Evolutionary conservation across 805 yeast species (phyloP).

Genomic region (Spathaspora boniae): DNA sequence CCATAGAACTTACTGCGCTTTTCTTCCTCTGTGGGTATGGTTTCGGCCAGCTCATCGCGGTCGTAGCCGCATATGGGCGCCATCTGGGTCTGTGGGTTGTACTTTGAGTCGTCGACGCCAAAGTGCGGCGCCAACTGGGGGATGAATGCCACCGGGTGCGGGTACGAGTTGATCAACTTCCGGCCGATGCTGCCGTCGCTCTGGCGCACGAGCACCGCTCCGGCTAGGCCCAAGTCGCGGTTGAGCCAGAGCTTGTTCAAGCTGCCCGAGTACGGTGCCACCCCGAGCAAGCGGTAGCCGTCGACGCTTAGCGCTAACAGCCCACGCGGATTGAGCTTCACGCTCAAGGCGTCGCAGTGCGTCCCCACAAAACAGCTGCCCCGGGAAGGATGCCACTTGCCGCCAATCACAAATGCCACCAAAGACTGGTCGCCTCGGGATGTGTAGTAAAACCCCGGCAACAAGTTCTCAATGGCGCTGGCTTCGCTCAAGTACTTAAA

Average conservation of each 20-base stretch:
- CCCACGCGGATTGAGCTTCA: constrained; percentile 28
- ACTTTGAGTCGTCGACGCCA: constrained; percentile 23
- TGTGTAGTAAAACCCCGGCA: constrained; percentile 25
- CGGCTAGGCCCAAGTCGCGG: constrained; percentile 43
- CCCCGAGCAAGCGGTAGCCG: constrained; percentile 37
- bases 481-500: constrained; percentile 26
- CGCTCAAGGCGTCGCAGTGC: constrained; percentile 39
- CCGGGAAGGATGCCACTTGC: constrained; percentile 42
- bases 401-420: constrained; percentile 38
- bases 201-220: constrained; percentile 27
- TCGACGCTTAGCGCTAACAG: constrained; percentile 20
- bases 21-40: constrained; percentile 26
- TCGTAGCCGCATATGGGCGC: constrained; percentile 36
- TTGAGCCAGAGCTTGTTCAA: constrained; percentile 35
- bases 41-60: constrained; percentile 6
- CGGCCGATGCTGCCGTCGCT: constrained; percentile 19
- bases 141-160: constrained; percentile 35
- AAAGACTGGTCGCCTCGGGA: constrained; percentile 29
- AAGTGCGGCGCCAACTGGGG: constrained; percentile 42
- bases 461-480: constrained; percentile 10
- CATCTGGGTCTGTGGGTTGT: constrained; percentile 35
- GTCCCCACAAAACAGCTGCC: constrained; percentile 70
- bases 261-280: constrained; percentile 39
- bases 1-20: constrained; percentile 21
- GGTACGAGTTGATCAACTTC: constrained; percentile 28